Percentiles rank a stretch among this genome's conserved stretches.
phyloP scores from a whole-genome alignment of 2,329 filamentous ascomycete genomes.

The Alternaria ventricosa region DNA sequence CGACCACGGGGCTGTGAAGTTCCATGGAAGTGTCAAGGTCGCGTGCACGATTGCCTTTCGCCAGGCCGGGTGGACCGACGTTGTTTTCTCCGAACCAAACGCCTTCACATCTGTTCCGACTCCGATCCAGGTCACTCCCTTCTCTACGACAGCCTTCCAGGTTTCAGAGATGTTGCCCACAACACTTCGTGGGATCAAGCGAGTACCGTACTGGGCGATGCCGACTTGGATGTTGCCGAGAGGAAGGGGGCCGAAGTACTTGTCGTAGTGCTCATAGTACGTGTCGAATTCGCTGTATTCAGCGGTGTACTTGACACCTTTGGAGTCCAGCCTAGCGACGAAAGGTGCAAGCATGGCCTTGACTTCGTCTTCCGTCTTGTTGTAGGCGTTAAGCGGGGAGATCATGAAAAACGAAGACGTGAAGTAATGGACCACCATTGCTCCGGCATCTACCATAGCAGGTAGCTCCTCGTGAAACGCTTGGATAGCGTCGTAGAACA shows the following conservation, averaged over 20 bases:
- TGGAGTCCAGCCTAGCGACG: conserved; percentile 14
- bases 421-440: conserved; percentile 26
- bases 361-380: conserved; percentile 20
- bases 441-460: conserved; percentile 26
- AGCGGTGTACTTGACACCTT: conserved; percentile 20
- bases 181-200: conserved; percentile 23
- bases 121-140: conserved; percentile 28
- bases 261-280: conserved; percentile 33
- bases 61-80: conserved; percentile 34
- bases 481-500: conserved; percentile 26
- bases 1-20: conserved; percentile 25
- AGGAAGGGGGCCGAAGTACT: conserved; percentile 30
- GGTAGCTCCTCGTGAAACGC: conserved; percentile 27
- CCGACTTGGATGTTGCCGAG: conserved; percentile 28
- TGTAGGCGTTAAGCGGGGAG: conserved; percentile 28
- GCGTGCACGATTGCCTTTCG: conserved; percentile 26
- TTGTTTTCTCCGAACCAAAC: conserved; percentile 20
- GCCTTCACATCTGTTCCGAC: conserved; percentile 21
- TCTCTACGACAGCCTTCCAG: conserved; percentile 23
- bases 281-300: conserved; percentile 19
- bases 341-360: conserved; percentile 26
- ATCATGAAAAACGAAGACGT: conserved; percentile 23
- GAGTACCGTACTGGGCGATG: conserved; percentile 25
- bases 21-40: conserved; percentile 25
- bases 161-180: conserved; percentile 17